Base-by-base conservation (phyloP, 2,329 filamentous ascomycete genomes). In the Neopestalotiopsis sp. region DNA sequence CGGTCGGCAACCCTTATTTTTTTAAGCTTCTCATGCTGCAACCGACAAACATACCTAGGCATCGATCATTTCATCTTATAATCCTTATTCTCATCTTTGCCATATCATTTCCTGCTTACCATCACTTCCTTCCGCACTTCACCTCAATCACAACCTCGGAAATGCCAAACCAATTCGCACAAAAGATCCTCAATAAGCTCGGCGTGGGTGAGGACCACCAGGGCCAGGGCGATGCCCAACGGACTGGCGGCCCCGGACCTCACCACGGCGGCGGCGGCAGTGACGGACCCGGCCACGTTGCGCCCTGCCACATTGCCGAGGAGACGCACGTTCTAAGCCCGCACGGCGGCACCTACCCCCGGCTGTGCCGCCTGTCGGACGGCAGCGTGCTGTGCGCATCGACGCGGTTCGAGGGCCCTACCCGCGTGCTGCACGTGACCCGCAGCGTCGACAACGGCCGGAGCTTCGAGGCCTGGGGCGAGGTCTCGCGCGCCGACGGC, bases 361-460 rank as follows among this genome's bases (percentile, higher is more conserved):
- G 84, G 13, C 78, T 86, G 4, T 80, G 81, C 53, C 79, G 80
- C 6, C 79, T 86, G 0, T 75, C 78, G 0, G 83, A 86, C 66
- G 83, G 83, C 38, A 79, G 80, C 5, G 79, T 87, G n/a, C 78
- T 86, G 1, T 81, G 81, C 40, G 79, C 79, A n/a, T 83, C 81
- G 65, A 86, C 84, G 0, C 79, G 79, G 17, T 80, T 81, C 68
- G 76, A 79, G 0, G 77, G 79, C 14, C 76, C 75, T 1, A 72
- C 75, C 20, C 81, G 80, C n/a, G 74, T 81, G 12, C 78, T 86
- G 17, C 76, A 79, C 14, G 76, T 86, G n/a, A 80, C 82, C 9
- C 79, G 78, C 34, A 86, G 84, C 73, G 78, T 75, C 13, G 84
- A 86, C 73, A 79, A 78, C 61, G 84, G 81, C 42, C 76, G 72